Conservation (phyloP, 2,329 filamentous ascomycete genomes). For the Fusarium euwallaceae region DNA sequence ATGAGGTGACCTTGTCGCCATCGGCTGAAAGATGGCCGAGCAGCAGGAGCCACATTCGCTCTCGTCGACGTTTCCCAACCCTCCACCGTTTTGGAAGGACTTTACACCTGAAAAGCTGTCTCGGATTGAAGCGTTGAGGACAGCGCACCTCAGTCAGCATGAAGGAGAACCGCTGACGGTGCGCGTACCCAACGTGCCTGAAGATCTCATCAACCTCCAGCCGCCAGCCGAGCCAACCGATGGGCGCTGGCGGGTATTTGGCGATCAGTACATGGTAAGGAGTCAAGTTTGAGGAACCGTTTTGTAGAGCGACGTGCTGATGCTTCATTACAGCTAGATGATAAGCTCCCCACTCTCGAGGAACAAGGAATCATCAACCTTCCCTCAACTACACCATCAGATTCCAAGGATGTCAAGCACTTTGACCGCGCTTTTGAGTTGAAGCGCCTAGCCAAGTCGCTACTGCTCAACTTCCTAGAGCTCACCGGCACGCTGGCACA, state of each 20-base stretch:
- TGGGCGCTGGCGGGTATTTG: constrained; percentile 82
- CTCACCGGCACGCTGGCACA: constrained; percentile 69
- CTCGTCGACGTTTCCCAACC: constrained; percentile 82
- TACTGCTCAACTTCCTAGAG: constrained; percentile 91
- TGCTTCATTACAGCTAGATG: constrained; percentile 61
- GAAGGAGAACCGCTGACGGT: constrained; percentile 46
- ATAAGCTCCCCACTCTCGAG: constrained; percentile 75
- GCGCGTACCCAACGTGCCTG: constrained; percentile 67
- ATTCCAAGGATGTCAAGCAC: constrained; percentile 66
- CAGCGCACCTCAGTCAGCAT: constrained; percentile 53
- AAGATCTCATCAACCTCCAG: constrained; percentile 81
- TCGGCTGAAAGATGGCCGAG: constrained; percentile 67
- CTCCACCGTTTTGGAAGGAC: constrained; percentile 89
- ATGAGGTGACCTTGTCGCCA: constrained; percentile 26
- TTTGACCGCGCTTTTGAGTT: constrained; percentile 76
- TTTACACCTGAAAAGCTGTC: constrained; percentile 84
- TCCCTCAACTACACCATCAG: constrained; percentile 54
- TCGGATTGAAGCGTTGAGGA: constrained; percentile 62
- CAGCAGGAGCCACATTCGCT: constrained; percentile 62
- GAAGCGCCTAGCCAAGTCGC: constrained; percentile 83
- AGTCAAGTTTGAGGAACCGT: too few relatives aligned
- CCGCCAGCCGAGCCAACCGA: constrained; percentile 81
- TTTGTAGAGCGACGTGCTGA: constrained; percentile 1
- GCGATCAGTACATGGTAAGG: constrained; percentile 71
- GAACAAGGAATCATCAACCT: constrained; percentile 80